Evolutionary conservation across 768 basidiomycete genomes (phyloP), one percentile per base, ranked within the genome.

Genomic region (Lentinula boryana): DNA sequence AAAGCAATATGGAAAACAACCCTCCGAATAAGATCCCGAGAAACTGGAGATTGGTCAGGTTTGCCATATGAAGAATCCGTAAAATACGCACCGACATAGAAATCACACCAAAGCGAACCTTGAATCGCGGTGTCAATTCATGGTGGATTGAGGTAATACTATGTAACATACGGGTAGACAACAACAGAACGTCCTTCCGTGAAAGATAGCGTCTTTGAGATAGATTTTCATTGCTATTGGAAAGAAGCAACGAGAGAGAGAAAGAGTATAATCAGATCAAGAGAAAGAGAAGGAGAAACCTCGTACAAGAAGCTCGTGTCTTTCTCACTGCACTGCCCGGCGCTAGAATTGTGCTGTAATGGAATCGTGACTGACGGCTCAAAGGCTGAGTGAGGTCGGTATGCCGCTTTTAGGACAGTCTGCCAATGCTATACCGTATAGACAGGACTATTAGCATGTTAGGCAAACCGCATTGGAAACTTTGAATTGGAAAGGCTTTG

Each of bases 171-270:
- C 84, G 32, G 85, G 85, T 62, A 88, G 68, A 64, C 86, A 86
- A 64, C 76, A 86, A 66, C 87, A 88, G 68, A 81, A 87, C 3
- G 74, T 79, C 38, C 65, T 75, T n/a, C 82, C 78, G 31, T 78
- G 79, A 50, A 81, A 78, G 51, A 85, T 70, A 51, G 80, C 70
- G 35, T 75, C 72, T 59, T 72, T 74, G 78, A 74, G 2, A 71
- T 64, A 81, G 80, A 56, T 50, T 56, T 46, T 58, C 38, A 58
- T 62, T 16, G 0, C n/a, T 62, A 62, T 61, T 55, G 63, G 9
- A 13, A 62, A 63, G 65, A 57, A 63, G 21, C 23, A 56, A 54
- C 54, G 60, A 62, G 48, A 52, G 0, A 65, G 52, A 56, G 58
- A 53, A 43, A 54, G 43, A 60, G 49, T 10, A 50, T 23, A 36